Evolutionary conservation across 2,329 filamentous ascomycete genomes (phyloP), one percentile per base, ranked within the genome.

Genomic region (Microsporum audouinii): DNA sequence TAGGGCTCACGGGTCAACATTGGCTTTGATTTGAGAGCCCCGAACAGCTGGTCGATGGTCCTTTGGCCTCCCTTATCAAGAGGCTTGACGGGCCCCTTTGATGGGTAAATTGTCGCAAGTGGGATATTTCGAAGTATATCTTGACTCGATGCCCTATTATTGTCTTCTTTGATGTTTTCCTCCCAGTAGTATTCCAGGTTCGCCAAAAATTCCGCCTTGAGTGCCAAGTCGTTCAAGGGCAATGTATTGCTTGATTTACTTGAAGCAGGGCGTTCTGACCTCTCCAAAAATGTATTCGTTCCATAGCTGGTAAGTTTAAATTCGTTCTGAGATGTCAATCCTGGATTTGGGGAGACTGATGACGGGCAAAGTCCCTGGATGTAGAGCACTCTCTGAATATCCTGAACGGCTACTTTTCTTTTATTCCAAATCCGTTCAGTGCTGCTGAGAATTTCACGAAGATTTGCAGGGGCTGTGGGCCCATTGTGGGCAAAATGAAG

Each of bases 341-440:
- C 17, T 12, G 66, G 66, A 23, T n/a, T 59, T 31, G 14, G 58
- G 38, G 38, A 39, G 8, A 14, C 33, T 14, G 36, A 63, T 59
- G 23, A 59, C 36, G 17, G 45, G 17, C 36, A 36, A 41, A 38
- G 55, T 27, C 41, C 59, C 67, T 86, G 79, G n/a, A 90, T 74
- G 57, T 85, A 87, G 27, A 91, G 72, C 64, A 86, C 82, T 63
- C 82, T 79, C 63, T 84, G 83, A 56, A 91, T 76, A 67, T 91
- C 88, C 45, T 84, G 82, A 0, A 82, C 74, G 0, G 79, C 81
- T 14, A 90, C 86, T 61, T 79, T 79, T 36, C 87, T 80, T 74
- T 88, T 89, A 62, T 87, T 86, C 88, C 88, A 91, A 41, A 85
- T 77, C 65, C 84, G 81, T 10, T 86, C 82, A 45, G 89, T 78